These are phyloP conservation scores for Penicillium tannophilum DNA, from an alignment of 495 filamentous ascomycete genomes.

Conservation along the genomic window DNA sequence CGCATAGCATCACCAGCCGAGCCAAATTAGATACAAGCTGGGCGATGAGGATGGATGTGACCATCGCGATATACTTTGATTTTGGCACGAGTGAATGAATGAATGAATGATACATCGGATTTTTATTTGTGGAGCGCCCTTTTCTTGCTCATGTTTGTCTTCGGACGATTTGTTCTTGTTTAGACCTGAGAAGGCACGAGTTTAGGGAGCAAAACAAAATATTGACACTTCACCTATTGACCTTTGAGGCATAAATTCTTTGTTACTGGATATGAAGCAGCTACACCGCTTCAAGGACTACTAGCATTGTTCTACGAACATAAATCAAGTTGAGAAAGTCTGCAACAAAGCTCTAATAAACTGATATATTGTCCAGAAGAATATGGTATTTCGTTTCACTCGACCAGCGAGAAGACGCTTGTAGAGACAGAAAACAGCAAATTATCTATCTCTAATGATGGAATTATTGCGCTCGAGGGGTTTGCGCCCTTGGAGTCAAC, in stretches of 20 bases:
- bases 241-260: too few relatives aligned
- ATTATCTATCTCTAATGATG: not conserved
- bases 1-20: not conserved
- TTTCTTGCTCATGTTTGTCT: constrained; percentile 2
- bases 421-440: not conserved
- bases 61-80: constrained; percentile 20
- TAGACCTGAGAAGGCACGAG: constrained; percentile 4
- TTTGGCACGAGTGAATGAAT: constrained; percentile 46
- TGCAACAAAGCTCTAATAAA: too few relatives aligned
- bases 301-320: not conserved
- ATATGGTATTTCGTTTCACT: not conserved
- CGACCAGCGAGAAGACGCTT: not conserved
- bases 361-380: not conserved
- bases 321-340: not conserved
- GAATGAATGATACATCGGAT: constrained; percentile 38
- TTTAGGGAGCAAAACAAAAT: constrained; percentile 2
- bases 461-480: constrained; percentile 5
- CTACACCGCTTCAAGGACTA: too few relatives aligned
- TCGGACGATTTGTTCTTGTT: not conserved
- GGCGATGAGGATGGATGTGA: constrained; percentile 4
- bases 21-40: not conserved
- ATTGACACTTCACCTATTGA: not conserved
- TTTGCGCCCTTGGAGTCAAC: constrained; percentile 12
- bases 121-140: not conserved
- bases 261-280: too few relatives aligned